phyloP scores from a whole-genome alignment of 2,329 filamentous ascomycete genomes.

The Pseudonectria buxi region DNA sequence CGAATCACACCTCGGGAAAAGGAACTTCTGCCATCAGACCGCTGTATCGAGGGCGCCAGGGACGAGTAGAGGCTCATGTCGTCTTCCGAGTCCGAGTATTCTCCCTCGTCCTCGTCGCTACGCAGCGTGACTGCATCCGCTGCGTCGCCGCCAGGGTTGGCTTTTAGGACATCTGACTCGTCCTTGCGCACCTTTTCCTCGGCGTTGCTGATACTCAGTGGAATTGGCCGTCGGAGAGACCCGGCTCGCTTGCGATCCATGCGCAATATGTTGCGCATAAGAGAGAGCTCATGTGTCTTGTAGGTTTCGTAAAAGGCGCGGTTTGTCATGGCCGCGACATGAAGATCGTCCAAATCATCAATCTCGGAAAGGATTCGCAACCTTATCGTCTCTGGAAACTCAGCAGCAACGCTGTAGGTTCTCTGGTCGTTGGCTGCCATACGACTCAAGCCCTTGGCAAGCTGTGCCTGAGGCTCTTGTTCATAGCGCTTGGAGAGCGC shows the following conservation, averaged over 20 bases:
- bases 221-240: slow-evolving; percentile 11
- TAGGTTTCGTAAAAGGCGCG: slow-evolving; percentile 39
- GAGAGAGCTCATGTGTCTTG: slow-evolving; percentile 35
- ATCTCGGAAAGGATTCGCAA: slow-evolving; percentile 35
- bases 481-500: slow-evolving; percentile 35
- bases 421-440: slow-evolving; percentile 27
- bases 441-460: slow-evolving; percentile 20
- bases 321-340: slow-evolving; percentile 35
- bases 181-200: slow-evolving; percentile 30
- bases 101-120: slow-evolving; percentile 23
- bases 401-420: slow-evolving; percentile 25
- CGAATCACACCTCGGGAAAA: slow-evolving; percentile 6
- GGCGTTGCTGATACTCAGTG: slow-evolving; percentile 18
- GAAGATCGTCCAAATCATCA: slow-evolving; percentile 35
- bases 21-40: slow-evolving; percentile 11
- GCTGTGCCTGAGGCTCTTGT: slow-evolving; percentile 29
- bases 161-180: slow-evolving; percentile 25
- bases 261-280: slow-evolving; percentile 32
- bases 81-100: slow-evolving; percentile 19
- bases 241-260: slow-evolving; percentile 18
- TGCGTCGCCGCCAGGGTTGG: slow-evolving; percentile 16
- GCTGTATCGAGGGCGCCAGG: slow-evolving; percentile 8
- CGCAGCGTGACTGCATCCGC: slow-evolving; percentile 24
- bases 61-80: slow-evolving; percentile 18
- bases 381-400: slow-evolving; percentile 31